Evolutionary conservation across 2,329 filamentous ascomycete genomes (phyloP), one percentile per base, ranked within the genome.

Genomic region (Stachybotrys chartarum): DNA sequence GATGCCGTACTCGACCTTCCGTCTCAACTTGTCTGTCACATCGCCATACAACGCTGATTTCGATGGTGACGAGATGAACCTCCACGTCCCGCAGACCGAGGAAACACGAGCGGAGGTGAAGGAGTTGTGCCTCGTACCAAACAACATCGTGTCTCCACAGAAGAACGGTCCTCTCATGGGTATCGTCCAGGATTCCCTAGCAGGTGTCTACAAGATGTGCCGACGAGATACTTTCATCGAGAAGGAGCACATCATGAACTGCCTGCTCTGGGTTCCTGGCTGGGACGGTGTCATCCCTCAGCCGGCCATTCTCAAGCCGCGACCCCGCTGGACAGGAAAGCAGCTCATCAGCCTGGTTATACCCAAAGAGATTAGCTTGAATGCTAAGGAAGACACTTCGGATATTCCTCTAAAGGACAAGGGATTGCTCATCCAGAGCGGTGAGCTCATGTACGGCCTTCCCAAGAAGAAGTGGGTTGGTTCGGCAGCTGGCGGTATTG

Each of bases 21-120:
- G 94, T 60, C 82, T 99, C 50, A 99, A 99, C 68, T 74, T 99
- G 63, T 99, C 94, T 0, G 94, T 99, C 67, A 99, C 95, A 1
- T 96, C 92, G 31, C 94, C 94, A 0, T 99, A 99, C 80, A 99
- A 99, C 76, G 94, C 94, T 65, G 94, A 99, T 89, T 99, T 99
- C 75, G 94, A 99, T 68, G 94, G 94, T 75, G 94, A 99, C 71
- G 94, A 99, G 75, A 99, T 99, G 94, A 99, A 99, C 70, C 84
- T 99, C 76, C 94, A 99, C 82, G 95, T 99, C 53, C 95, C 94
- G 5, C 94, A 99, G 68, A 94, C 90, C 44, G 92, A 99, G 68
- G 95, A 99, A 73, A 95, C 95, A 39, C 88, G 94, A 58, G 91
- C 95, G 50, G 94, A 99, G 72, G 85, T 99, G 63, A 90, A 86